Base-by-base conservation (phyloP, 2,329 filamentous ascomycete species). In the Phoma sp. region DNA sequence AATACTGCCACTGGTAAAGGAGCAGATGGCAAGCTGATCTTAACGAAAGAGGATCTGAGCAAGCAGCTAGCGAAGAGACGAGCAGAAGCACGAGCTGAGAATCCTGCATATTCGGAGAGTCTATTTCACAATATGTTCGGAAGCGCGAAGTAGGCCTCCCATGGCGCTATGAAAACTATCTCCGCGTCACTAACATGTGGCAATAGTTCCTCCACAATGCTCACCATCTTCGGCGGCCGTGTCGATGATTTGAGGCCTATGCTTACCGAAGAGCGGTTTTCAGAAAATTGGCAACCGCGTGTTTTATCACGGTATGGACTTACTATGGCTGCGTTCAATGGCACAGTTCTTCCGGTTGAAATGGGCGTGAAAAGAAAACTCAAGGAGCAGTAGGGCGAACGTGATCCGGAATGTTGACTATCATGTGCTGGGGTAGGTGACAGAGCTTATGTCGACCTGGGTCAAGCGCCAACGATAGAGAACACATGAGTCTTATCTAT, bases 271-370 rank as follows among this genome's bases (percentile, higher is more conserved):
- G 75, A 78, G 48, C 65, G 73, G 1, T 77, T 78, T 52, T 55
- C 74, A 5, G 71, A 77, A n/a, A 61, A 73, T 13, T 78, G 75
- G 75, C 73, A 78, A 59, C 75, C 75, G 6, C 65, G 74, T 2
- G 64, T 77, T 9, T 61, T 65, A 47, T 67, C 72, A 30, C 67
- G 65, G 3, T 77, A 69, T 56, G 75, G 75, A 2, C 59, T 78
- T 46, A 77, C 75, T 1, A 77, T 77, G 74, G 73, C 73, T 13
- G 74, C 75, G 47, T 78, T 78, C 62, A 78, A 78, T 49, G 57
- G 58, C 3, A 76, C 75, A 11, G 75, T 77, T 5, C 45, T 77
- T 22, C 75, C 72, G 3, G 75, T 78, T 9, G 75, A 77, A 60
- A 58, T 62, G 9, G 73, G 69, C 5, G 70, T 77, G 1, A 45